Evolutionary conservation across 371 early-diverging fungal genomes (phyloP), one percentile per base, ranked within the genome.

Genomic region (Mortierella sp.): DNA sequence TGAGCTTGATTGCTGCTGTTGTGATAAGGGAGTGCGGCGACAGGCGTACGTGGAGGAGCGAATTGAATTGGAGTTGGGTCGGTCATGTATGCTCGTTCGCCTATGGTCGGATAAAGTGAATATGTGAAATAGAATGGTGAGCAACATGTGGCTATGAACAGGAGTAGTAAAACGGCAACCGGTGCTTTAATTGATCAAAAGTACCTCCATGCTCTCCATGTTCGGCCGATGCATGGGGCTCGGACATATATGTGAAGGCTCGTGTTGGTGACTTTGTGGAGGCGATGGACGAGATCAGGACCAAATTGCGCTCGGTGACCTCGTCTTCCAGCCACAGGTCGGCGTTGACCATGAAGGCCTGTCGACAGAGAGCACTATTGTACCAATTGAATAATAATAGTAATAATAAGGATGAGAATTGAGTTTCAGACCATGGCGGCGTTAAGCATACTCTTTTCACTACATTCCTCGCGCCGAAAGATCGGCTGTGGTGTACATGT

Each of bases 301-400:
- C 80, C 34, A 83, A 31, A 47, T 80, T 83, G 38, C 80, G 60
- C 74, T 83, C 84, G 21, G 80, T 77, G 24, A 72, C 48, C 50
- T 80, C 80, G 57, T 83, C 84, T 45, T 83, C 84, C n/a, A 80
- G 50, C 84, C 84, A 83, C 26, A 83, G 84, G 71, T 83, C 84
- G 4, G 84, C 84, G 54, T 76, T 83, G 45, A 83, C 80, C 28
- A 83, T 77, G 54, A 83, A 83, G 3, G 74, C 63, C 47, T 79
- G 79, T 31, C 76, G 44, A 34, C 71, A 77, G 19, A 83, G 50
- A 9, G 28, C 63, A 21, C 80, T 83, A 63, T 58, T 76, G n/a
- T 31, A 7, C 8, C 72, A 44, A 55, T 28, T 72, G 13, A 72
- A 58, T 21, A 44, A 58, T 21, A 44, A 58, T 38, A 55, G 38